A percentile compares a stretch with the other conserved stretches of the same genome.
These are phyloP conservation scores for Lipomyces anomalus DNA, from an alignment of 805 yeast species.

Conservation along the genomic window DNA sequence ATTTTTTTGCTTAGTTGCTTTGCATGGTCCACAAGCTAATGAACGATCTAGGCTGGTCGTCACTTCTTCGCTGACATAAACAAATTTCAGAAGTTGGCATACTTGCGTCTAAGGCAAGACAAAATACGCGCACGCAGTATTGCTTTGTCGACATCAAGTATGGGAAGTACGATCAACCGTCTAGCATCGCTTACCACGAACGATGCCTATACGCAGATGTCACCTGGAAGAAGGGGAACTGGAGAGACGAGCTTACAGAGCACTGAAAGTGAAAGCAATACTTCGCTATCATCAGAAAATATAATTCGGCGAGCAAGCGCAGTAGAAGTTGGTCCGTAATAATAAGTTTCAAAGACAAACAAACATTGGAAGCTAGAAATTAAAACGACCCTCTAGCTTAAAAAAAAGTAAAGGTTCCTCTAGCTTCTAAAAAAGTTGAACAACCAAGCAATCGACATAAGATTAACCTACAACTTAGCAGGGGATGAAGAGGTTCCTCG, in stretches of 20 bases:
- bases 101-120: not conserved
- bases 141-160: too few relatives aligned
- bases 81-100: conserved; percentile 28
- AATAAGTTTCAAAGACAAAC: not conserved
- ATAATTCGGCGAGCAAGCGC: not conserved
- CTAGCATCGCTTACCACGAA: too few relatives aligned
- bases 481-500: too few relatives aligned
- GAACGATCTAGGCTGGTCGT: conserved; percentile 25
- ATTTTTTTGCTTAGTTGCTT: not conserved
- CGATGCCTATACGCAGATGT: too few relatives aligned
- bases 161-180: too few relatives aligned
- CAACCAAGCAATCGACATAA: too few relatives aligned
- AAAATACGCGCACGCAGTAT: too few relatives aligned
- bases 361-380: not conserved
- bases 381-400: not conserved
- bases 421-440: too few relatives aligned
- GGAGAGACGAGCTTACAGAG: not conserved
- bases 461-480: too few relatives aligned
- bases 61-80: conserved; percentile 26
- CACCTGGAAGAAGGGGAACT: too few relatives aligned
- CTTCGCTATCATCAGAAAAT: not conserved
- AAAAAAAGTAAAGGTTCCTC: too few relatives aligned
- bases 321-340: not conserved
- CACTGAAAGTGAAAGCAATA: not conserved
- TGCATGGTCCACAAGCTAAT: too few relatives aligned